Conservation (phyloP, 805 yeast genomes). For the Candida morakotiae region DNA sequence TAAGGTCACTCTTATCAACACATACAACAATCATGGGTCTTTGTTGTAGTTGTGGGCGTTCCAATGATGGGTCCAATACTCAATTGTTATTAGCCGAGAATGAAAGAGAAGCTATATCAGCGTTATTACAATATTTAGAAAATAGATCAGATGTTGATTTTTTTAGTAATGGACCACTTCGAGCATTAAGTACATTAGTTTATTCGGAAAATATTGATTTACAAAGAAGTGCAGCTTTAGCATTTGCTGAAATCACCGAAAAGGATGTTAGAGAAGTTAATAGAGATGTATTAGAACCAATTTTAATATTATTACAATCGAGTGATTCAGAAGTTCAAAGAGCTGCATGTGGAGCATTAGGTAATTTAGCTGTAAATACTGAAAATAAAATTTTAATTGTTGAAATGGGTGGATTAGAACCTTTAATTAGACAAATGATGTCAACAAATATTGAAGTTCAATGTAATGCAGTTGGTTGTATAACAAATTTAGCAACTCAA, state of each 20-base stretch:
- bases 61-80: slow-evolving; percentile 60
- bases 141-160: slow-evolving; percentile 85
- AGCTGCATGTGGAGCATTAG: slow-evolving; percentile 98
- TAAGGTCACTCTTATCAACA: too few relatives aligned
- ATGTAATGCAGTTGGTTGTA: slow-evolving; percentile 98
- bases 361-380: slow-evolving; percentile 96
- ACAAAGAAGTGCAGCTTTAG: slow-evolving; percentile 95
- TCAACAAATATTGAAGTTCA: slow-evolving; percentile 96
- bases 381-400: slow-evolving; percentile 91
- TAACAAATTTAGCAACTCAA: slow-evolving; percentile 95
- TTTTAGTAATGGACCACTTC: slow-evolving; percentile 78
- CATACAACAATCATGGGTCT: too few relatives aligned
- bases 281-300: slow-evolving; percentile 90
- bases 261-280: slow-evolving; percentile 90
- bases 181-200: slow-evolving; percentile 88
- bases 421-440: slow-evolving; percentile 96
- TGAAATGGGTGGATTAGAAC: slow-evolving; percentile 97
- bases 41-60: slow-evolving; percentile 42
- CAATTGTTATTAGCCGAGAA: slow-evolving; percentile 84
- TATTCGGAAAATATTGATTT: slow-evolving; percentile 92
- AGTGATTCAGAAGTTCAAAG: slow-evolving; percentile 93
- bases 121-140: slow-evolving; percentile 82
- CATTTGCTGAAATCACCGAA: slow-evolving; percentile 97
- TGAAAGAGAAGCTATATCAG: slow-evolving; percentile 94
- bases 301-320: slow-evolving; percentile 78